These are phyloP conservation scores for Dictyostelium capitatum DNA, from an alignment of 78 protist species.

Conservation along the genomic window DNA sequence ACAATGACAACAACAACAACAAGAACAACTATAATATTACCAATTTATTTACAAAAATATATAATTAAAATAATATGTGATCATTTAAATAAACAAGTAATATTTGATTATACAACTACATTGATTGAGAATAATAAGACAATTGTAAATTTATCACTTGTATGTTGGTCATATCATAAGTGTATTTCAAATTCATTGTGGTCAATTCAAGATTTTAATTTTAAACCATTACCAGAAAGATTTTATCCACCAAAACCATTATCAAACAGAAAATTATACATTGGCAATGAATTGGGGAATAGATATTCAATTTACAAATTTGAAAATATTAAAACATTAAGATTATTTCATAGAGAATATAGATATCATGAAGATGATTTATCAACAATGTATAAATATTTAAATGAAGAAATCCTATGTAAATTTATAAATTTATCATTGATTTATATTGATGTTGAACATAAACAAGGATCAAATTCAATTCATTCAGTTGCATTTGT, in stretches of 20 bases:
- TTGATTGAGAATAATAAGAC: not conserved
- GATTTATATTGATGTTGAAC: not conserved
- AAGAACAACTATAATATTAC: not conserved
- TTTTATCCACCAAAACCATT: not conserved
- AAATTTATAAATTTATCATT: not conserved
- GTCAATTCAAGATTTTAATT: not conserved
- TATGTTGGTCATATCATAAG: not conserved
- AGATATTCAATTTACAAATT: not conserved
- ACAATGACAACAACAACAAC: no score
- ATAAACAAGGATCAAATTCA: not conserved
- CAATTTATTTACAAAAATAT: not conserved
- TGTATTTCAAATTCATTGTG: not conserved
- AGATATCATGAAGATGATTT: not conserved
- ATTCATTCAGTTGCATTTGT: not conserved
- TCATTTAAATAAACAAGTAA: not conserved
- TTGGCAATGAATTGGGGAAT: not conserved
- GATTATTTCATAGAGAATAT: not conserved
- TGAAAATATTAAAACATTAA: not conserved
- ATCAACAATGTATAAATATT: not conserved
- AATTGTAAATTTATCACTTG: not conserved
- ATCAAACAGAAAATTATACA: not conserved
- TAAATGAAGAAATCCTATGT: not conserved
- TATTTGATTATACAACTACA: not conserved
- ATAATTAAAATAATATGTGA: not conserved
- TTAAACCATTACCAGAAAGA: not conserved